Conservation (phyloP, 768 basidiomycete genomes). For the Ephemerocybe angulata region DNA sequence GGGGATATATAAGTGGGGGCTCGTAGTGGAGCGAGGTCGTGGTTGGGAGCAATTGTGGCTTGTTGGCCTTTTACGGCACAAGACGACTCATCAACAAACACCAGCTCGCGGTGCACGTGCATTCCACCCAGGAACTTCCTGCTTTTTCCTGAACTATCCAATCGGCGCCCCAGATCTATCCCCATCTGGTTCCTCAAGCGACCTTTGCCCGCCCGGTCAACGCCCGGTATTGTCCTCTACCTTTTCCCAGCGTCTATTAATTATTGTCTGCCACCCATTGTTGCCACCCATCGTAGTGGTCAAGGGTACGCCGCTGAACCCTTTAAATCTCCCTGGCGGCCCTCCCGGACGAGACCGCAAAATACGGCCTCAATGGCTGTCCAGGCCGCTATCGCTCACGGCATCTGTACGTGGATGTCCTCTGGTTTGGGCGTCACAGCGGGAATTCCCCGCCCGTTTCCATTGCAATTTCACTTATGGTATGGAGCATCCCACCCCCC, state of each 20-base stretch:
- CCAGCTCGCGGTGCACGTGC: slow-evolving; percentile 43
- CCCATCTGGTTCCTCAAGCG: slow-evolving; percentile 23
- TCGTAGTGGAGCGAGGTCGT: slow-evolving; percentile 47
- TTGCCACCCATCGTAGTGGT: no score
- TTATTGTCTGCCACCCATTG: not conserved
- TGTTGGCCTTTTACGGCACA: slow-evolving; percentile 48
- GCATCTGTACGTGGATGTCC: not conserved
- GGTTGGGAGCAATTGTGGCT: slow-evolving; percentile 48
- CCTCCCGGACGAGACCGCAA: not conserved
- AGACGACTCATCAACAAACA: slow-evolving; percentile 48
- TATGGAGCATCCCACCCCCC: not conserved
- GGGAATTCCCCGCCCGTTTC: not conserved
- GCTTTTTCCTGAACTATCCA: slow-evolving; percentile 29
- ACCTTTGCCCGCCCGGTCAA: not conserved
- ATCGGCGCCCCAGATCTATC: slow-evolving; percentile 38
- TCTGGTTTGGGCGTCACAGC: not conserved
- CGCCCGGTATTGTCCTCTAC: not conserved
- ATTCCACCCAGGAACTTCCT: slow-evolving; percentile 38
- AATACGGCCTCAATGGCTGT: not conserved
- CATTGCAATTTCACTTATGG: not conserved
- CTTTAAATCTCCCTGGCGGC: not conserved
- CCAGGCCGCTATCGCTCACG: not conserved
- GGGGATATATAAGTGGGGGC: slow-evolving; percentile 33
- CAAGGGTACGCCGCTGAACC: not conserved
- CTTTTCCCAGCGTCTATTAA: not conserved